Conservation (phyloP, 352 stramenopile species). For the Pythium scleroteichum region DNA sequence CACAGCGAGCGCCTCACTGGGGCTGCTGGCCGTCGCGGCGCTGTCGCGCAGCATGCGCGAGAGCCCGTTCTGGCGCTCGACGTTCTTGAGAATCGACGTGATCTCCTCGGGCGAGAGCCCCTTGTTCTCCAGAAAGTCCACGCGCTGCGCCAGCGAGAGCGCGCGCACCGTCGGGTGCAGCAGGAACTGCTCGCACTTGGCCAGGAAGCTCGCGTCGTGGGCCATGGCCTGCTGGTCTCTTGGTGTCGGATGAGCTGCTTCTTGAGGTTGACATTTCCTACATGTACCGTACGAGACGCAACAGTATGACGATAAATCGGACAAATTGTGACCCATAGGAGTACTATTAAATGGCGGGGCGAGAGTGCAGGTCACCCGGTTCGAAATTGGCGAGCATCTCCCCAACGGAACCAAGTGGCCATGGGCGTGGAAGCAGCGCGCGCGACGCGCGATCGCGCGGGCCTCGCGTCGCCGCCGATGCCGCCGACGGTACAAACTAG, state of each 20-base stretch:
- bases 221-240: slow-evolving; percentile 14
- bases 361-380: background rate
- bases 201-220: slow-evolving; percentile 38
- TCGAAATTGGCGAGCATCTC: background rate
- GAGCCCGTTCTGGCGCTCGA: slow-evolving; percentile 61
- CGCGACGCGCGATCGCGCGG: background rate
- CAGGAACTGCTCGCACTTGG: slow-evolving; percentile 69
- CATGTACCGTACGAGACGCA: background rate
- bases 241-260: background rate
- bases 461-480: too few relatives aligned
- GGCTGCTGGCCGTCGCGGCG: background rate
- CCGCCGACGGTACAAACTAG: too few relatives aligned
- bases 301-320: background rate
- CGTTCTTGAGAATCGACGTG: slow-evolving; percentile 53
- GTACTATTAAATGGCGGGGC: background rate
- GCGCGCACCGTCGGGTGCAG: slow-evolving; percentile 61
- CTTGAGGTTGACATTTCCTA: slow-evolving; percentile 3
- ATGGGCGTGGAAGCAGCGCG: background rate
- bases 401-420: background rate
- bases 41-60: slow-evolving; percentile 38
- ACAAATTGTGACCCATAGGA: background rate
- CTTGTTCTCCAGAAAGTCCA: slow-evolving; percentile 78
- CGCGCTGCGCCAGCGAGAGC: slow-evolving; percentile 65
- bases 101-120: slow-evolving; percentile 68
- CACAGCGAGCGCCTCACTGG: background rate